Conservation (phyloP, 139 green algal species). For the Chlamydomonas schloesseri region DNA sequence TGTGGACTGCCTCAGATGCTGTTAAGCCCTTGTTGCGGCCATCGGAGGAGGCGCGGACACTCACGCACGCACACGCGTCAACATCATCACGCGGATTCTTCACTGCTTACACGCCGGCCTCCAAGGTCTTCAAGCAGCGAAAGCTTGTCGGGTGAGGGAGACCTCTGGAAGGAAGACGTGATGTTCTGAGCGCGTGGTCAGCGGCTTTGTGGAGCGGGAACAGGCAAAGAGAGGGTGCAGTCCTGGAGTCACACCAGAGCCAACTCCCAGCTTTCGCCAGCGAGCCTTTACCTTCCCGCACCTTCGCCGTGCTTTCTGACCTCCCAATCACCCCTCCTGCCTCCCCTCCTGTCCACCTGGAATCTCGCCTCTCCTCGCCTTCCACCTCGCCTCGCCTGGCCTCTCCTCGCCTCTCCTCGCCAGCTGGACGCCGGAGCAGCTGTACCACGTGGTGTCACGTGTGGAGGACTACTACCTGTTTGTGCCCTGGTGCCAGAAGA, state of each 20-base stretch:
- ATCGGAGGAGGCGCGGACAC: not conserved
- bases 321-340: not conserved
- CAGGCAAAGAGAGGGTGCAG: too few relatives aligned
- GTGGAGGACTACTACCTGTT: constrained; percentile 92
- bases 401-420: not conserved
- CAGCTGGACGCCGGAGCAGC: constrained; percentile 75
- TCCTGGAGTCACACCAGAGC: too few relatives aligned
- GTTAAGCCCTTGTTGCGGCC: not conserved
- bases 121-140: constrained; percentile 32
- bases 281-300: not conserved
- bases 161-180: too few relatives aligned
- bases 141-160: constrained; percentile 11
- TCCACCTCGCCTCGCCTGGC: not conserved
- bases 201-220: too few relatives aligned
- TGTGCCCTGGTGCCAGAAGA: constrained; percentile 90
- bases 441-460: constrained; percentile 87
- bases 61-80: not conserved
- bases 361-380: not conserved
- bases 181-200: too few relatives aligned
- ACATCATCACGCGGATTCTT: constrained; percentile 31
- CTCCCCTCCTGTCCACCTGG: not conserved
- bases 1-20: not conserved
- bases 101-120: not conserved
- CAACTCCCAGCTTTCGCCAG: too few relatives aligned
- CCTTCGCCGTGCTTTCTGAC: not conserved